Percentiles rank a stretch among this genome's conserved stretches.
phyloP scores from a whole-genome alignment of 306 rosid species.

The Sophora flavescens region DNA sequence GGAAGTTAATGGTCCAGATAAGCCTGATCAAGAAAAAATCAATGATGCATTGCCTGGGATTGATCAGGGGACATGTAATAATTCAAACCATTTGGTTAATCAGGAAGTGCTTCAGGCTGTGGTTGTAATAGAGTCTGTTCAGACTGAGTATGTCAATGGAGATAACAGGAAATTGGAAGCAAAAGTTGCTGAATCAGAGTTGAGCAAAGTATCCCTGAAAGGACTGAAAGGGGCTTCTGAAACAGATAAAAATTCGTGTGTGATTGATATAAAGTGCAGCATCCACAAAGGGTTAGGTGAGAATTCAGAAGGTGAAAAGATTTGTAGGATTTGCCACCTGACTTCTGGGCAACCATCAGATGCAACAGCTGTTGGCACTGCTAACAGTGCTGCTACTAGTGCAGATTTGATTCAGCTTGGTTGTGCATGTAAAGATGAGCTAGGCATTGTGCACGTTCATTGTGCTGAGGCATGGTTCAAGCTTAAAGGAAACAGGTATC shows the following conservation, averaged over 20 bases:
- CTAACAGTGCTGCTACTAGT: conserved; percentile 41
- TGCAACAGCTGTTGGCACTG: conserved; percentile 42
- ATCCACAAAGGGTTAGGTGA: conserved; percentile 56
- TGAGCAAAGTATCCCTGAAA: conserved; percentile 52
- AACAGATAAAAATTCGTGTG: conserved; percentile 55
- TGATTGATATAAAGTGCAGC: conserved; percentile 66
- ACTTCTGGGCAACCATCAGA: conserved; percentile 69
- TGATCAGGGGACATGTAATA: conserved; percentile 58
- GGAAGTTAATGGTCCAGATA: conserved; percentile 30
- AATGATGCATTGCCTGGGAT: conserved; percentile 43
- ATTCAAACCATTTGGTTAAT: conserved; percentile 51
- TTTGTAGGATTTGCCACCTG: conserved; percentile 95
- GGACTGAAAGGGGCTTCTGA: conserved; percentile 56
- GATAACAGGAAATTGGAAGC: conserved; percentile 51
- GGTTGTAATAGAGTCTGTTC: conserved; percentile 61
- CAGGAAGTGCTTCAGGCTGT: conserved; percentile 57
- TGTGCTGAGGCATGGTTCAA: conserved; percentile 97
- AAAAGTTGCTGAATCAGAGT: conserved; percentile 54
- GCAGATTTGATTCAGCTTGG: conserved; percentile 83
- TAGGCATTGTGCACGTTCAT: conserved; percentile 80
- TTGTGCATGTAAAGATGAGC: conserved; percentile 89
- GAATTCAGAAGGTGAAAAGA: conserved; percentile 67
- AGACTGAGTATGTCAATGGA: conserved; percentile 43
- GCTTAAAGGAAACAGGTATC: conserved; percentile 92
- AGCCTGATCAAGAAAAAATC: conserved; percentile 38